A percentile compares a stretch with the other conserved stretches of the same genome.
phyloP scores from a whole-genome alignment of 1,139 yeast species.

The Saccharomyces hybrid region DNA sequence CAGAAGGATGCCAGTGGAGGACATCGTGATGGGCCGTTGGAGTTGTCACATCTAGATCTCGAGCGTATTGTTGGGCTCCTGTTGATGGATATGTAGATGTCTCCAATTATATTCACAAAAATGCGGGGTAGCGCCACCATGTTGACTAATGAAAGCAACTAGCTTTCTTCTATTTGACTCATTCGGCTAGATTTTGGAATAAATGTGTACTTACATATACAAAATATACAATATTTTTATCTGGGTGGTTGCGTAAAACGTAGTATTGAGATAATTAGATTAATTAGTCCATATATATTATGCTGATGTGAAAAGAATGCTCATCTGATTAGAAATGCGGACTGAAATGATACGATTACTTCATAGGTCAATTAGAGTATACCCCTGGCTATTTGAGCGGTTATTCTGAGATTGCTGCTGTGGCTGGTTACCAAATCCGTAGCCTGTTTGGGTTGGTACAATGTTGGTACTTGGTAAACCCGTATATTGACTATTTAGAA shows the following conservation, averaged over 20 bases:
- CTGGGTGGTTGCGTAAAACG: not conserved
- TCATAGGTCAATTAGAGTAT: constrained; percentile 10
- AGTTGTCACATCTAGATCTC: constrained; percentile 24
- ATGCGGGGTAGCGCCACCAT: not conserved
- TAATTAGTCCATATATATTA: not conserved
- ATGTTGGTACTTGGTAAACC: constrained; percentile 58
- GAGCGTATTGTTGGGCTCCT: constrained; percentile 29
- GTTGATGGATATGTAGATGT: constrained; percentile 25
- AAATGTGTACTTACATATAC: not conserved
- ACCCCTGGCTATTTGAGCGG: constrained; percentile 11
- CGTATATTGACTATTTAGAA: constrained; percentile 64
- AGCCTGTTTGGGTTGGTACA: constrained; percentile 75
- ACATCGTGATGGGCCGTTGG: constrained; percentile 32
- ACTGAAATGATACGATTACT: not conserved
- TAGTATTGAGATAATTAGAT: not conserved
- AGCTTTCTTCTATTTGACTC: not conserved
- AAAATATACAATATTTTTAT: not conserved
- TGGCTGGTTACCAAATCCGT: constrained; percentile 77
- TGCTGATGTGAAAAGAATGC: not conserved
- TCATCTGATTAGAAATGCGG: not conserved
- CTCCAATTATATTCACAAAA: not conserved
- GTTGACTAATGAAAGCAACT: not conserved
- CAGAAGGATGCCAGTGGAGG: constrained; percentile 29
- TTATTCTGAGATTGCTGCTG: constrained; percentile 32
- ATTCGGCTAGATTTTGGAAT: not conserved